phyloP scores from a whole-genome alignment of 2,329 filamentous ascomycete genomes.

The Cordyceps tenuipes region DNA sequence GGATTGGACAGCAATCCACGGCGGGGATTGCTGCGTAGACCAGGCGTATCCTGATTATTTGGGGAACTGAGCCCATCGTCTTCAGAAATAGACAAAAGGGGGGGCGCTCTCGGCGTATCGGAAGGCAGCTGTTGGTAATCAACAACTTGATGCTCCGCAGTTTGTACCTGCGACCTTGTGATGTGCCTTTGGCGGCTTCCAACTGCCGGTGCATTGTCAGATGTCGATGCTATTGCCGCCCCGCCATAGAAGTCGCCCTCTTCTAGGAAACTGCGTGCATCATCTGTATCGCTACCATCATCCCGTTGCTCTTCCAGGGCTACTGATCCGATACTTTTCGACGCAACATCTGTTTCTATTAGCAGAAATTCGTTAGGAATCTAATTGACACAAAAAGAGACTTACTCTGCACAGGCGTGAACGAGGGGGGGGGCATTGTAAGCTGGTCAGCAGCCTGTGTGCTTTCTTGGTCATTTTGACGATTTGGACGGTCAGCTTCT shows the following conservation, averaged over 20 bases:
- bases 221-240: constrained; percentile 28
- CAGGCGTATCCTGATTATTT: constrained; percentile 1
- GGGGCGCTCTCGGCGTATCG: background rate
- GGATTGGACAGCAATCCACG: background rate
- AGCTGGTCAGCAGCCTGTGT: background rate
- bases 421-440: constrained; percentile 3
- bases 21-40: constrained; percentile 9
- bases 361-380: background rate
- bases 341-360: background rate
- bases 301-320: constrained; percentile 10
- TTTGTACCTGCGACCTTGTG: background rate
- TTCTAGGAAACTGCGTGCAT: constrained; percentile 27
- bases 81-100: background rate
- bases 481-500: background rate
- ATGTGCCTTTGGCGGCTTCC: background rate
- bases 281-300: constrained; percentile 21
- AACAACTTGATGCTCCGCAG: background rate
- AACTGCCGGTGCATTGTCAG: constrained; percentile 10
- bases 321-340: background rate
- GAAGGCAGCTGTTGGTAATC: background rate
- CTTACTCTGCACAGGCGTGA: background rate
- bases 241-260: constrained; percentile 30
- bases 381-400: background rate
- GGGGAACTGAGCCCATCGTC: constrained; percentile 2
- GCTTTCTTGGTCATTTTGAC: background rate